Conservation (phyloP, 2,329 filamentous ascomycete species). For the Diaporthe humulicola region DNA sequence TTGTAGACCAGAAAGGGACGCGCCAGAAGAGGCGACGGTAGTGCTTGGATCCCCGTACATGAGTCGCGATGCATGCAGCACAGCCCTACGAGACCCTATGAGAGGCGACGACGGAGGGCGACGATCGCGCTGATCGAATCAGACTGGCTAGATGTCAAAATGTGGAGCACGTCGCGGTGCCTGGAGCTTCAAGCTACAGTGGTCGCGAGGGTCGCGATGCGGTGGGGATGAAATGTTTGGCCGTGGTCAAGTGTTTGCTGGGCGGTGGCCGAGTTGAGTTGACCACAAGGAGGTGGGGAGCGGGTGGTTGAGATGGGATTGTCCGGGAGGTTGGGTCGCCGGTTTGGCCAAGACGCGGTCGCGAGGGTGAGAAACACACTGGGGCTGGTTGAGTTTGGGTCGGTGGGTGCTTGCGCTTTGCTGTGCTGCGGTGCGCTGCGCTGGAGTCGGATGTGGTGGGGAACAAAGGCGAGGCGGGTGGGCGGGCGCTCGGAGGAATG, state of each 20-base stretch:
- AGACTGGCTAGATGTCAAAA: slow-evolving; percentile 43
- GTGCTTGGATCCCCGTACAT: slow-evolving; percentile 49
- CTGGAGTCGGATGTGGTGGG: slow-evolving; percentile 29
- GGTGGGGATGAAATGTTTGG: slow-evolving; percentile 4
- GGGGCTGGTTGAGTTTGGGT: slow-evolving; percentile 21
- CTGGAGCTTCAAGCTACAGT: slow-evolving; percentile 25
- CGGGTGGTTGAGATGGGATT: background rate
- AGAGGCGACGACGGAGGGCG: slow-evolving; percentile 42
- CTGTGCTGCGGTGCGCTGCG: slow-evolving; percentile 11
- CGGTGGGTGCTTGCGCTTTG: slow-evolving; percentile 13
- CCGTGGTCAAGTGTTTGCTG: slow-evolving; percentile 9
- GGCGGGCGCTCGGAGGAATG: slow-evolving; percentile 26
- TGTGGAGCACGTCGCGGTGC: slow-evolving; percentile 41
- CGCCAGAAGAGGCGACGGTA: slow-evolving; percentile 45
- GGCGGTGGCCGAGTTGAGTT: slow-evolving; percentile 12
- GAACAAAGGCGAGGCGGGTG: slow-evolving; percentile 32
- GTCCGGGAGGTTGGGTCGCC: slow-evolving; percentile 23
- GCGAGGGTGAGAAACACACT: slow-evolving; percentile 33
- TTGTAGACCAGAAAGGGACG: slow-evolving; percentile 34
- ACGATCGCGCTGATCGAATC: slow-evolving; percentile 50
- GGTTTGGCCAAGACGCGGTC: slow-evolving; percentile 33
- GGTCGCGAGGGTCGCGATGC: slow-evolving; percentile 25
- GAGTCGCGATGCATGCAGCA: slow-evolving; percentile 50
- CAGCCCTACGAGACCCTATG: slow-evolving; percentile 41
- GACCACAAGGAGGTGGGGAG: background rate